Conservation (phyloP, 306 rosid genomes). For the Dryas octopetala region DNA sequence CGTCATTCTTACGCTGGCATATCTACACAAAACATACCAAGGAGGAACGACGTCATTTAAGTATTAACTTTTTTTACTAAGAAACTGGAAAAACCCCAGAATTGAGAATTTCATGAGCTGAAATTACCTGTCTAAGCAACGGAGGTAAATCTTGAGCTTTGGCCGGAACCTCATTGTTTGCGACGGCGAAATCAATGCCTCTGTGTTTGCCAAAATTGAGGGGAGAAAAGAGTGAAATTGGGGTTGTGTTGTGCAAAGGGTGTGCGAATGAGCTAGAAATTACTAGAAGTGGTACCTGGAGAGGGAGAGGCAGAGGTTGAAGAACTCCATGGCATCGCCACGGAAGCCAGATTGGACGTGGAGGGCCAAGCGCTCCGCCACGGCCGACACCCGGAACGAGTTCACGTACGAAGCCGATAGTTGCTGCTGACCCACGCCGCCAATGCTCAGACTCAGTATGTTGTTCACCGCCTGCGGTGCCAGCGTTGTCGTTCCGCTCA, state of each 20-base stretch:
- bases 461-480: conserved; percentile 15
- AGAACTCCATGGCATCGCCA: conserved; percentile 39
- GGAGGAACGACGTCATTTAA: background rate
- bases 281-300: conserved; percentile 37
- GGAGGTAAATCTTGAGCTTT: conserved; percentile 42
- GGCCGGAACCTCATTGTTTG: conserved; percentile 48
- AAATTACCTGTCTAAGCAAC: conserved; percentile 63
- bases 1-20: conserved; percentile 41
- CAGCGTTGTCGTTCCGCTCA: conserved; percentile 20
- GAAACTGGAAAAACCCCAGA: background rate
- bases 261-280: too few species aligned
- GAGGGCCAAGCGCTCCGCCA: conserved; percentile 34
- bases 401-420: conserved; percentile 36
- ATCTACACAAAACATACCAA: conserved; percentile 39
- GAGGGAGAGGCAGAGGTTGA: conserved; percentile 53
- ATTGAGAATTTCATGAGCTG: background rate
- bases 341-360: conserved; percentile 30
- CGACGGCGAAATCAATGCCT: conserved; percentile 73
- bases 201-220: conserved; percentile 44
- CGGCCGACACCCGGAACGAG: conserved; percentile 33
- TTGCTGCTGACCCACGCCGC: background rate
- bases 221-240: too few species aligned
- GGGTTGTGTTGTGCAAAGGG: too few species aligned
- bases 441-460: background rate
- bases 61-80: background rate